phyloP scores from a whole-genome alignment of 306 rosid genomes.

The Corylus heterophylla region DNA sequence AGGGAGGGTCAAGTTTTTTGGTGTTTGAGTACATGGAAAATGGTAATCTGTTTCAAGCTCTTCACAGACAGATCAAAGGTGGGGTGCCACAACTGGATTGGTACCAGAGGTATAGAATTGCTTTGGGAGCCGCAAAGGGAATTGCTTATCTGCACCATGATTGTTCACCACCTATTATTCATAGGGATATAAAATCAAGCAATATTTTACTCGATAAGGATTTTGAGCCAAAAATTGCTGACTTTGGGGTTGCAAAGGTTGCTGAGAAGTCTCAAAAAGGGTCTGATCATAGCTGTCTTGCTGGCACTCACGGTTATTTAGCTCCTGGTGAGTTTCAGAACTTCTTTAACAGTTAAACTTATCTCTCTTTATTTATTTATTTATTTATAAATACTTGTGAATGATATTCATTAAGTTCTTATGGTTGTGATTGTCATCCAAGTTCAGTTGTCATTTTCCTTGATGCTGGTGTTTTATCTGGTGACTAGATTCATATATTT shows the following conservation, averaged over 20 bases:
- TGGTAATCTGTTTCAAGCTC: conserved; percentile 82
- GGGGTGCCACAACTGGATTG: conserved; percentile 65
- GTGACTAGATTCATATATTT: not conserved
- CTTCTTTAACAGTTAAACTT: not conserved
- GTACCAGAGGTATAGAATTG: conserved; percentile 76
- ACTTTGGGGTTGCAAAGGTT: conserved; percentile 90
- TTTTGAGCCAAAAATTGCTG: conserved; percentile 88
- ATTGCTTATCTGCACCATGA: conserved; percentile 94
- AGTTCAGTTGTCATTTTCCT: too few relatives aligned
- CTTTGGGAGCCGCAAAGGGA: conserved; percentile 87
- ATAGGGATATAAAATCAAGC: conserved; percentile 88
- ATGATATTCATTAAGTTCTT: not conserved
- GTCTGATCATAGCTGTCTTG: conserved; percentile 61
- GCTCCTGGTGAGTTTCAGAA: conserved; percentile 81
- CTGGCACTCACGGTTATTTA: conserved; percentile 93
- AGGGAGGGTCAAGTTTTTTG: conserved; percentile 65
- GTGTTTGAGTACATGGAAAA: conserved; percentile 91
- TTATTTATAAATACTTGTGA: not conserved
- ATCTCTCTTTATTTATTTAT: not conserved
- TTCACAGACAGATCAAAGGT: conserved; percentile 59
- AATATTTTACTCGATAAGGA: conserved; percentile 80
- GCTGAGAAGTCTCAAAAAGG: conserved; percentile 53
- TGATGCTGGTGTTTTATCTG: too few relatives aligned
- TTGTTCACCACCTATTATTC: conserved; percentile 78
- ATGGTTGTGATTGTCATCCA: not conserved